These are phyloP conservation scores for Lipomyces sp. DNA, from an alignment of 805 yeast species.

Conservation along the genomic window DNA sequence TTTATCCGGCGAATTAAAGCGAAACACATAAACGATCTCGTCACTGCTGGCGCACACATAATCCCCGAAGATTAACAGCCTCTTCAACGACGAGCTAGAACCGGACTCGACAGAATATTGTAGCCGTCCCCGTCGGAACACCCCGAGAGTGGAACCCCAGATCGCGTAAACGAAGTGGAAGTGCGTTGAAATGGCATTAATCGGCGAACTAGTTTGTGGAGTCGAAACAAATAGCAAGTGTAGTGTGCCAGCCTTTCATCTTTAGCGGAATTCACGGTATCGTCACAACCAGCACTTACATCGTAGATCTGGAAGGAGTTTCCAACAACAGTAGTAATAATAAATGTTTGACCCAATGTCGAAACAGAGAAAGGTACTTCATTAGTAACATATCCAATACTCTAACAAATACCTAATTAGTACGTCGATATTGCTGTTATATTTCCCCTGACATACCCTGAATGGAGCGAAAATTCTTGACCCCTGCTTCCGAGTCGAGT, in stretches of 20 bases:
- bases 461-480: slow-evolving; percentile 83
- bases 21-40: slow-evolving; percentile 56
- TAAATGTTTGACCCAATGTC: slow-evolving; percentile 82
- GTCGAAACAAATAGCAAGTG: slow-evolving; percentile 86
- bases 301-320: slow-evolving; percentile 90
- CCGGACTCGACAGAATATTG: slow-evolving; percentile 49
- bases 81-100: slow-evolving; percentile 47
- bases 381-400: slow-evolving; percentile 86
- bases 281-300: slow-evolving; percentile 45
- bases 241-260: slow-evolving; percentile 60
- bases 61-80: slow-evolving; percentile 74
- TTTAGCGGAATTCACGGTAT: neutral
- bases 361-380: slow-evolving; percentile 86
- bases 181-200: slow-evolving; percentile 76
- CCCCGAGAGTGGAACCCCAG: slow-evolving; percentile 70
- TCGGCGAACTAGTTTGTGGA: slow-evolving; percentile 70
- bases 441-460: slow-evolving; percentile 52
- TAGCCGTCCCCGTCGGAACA: slow-evolving; percentile 80
- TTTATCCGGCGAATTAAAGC: slow-evolving; percentile 49
- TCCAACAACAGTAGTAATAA: slow-evolving; percentile 89
- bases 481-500: slow-evolving; percentile 31
- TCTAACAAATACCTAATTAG: slow-evolving; percentile 30
- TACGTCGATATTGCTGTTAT: neutral
- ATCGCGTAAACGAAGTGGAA: slow-evolving; percentile 83
- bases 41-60: slow-evolving; percentile 64